Evolutionary conservation across 371 early-diverging fungal genomes (phyloP).

Genomic region (Furculomyces boomerangus): DNA sequence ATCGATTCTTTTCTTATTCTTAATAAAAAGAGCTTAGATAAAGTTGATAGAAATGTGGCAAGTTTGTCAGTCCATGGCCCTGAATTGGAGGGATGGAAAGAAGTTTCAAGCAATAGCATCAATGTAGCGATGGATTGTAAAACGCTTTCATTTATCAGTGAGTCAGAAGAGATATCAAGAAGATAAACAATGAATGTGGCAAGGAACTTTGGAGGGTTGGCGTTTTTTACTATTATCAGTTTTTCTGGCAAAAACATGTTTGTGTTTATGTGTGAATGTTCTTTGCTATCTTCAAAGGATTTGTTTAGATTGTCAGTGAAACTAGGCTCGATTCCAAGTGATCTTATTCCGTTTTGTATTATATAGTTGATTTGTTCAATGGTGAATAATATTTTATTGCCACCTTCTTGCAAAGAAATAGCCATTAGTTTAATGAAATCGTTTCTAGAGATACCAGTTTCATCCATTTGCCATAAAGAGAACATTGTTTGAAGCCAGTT

Average conservation of each 20-base stretch:
- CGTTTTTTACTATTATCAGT: background rate
- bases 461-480: background rate
- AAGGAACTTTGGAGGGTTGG: background rate
- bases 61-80: background rate
- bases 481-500: background rate
- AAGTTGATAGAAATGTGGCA: background rate
- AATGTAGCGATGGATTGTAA: background rate
- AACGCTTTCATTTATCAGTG: background rate
- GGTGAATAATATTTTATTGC: background rate
- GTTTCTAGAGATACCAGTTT: background rate
- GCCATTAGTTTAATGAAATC: background rate
- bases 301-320: background rate
- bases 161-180: background rate
- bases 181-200: background rate
- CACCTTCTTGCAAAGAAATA: background rate
- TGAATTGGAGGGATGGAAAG: background rate
- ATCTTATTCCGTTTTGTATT: background rate
- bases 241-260: background rate
- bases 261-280: background rate
- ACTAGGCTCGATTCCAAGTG: background rate
- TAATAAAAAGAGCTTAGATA: background rate
- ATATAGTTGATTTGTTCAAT: background rate
- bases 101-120: background rate
- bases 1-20: background rate
- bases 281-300: background rate